Base-by-base conservation (phyloP, 2,329 filamentous ascomycete species). In the Trichoderma sp. region DNA sequence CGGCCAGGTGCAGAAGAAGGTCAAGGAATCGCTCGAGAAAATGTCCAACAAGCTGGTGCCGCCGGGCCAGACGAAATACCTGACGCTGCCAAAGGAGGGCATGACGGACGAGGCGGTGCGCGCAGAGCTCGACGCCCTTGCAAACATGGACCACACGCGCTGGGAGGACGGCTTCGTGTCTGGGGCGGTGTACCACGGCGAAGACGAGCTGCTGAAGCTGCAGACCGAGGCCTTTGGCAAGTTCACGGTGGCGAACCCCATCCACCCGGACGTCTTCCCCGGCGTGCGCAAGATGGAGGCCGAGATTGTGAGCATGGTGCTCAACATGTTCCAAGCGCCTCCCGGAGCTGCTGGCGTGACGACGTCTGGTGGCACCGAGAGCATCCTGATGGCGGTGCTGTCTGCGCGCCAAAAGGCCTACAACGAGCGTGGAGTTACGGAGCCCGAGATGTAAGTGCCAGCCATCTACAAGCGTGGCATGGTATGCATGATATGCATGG, bases 231-330 rank as follows among this genome's bases (percentile, higher is more conserved):
- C 96, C 0, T 98, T 95, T 84, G 91, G 92, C 72, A 91, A 92
- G 80, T 99, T 99, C 79, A 95, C 94, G 61, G 96, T 99, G 34
- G 88, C 94, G 49, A 99, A 99, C 79, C 96, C 96, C 3, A 96
- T 99, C 74, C 96, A 99, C 79, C 96, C 96, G 7, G 96, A 99
- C 81, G 95, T 99, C 54, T 99, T 99, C 82, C 96, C 96, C 18
- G 96, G 95, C 32, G 94, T 99, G 64, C 86, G 96, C 75, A 99
- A 99, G 87, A 99, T 99, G 96, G 96, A 99, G 83, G 95, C 96
- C 55, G 96, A 99, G 83, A 85, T 99, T 71, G 96, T 99, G 64
- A 91, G 94, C 73, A 99, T 99, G 95, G 94, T 96, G 34, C 83
- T 97, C 70, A 87, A 88, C 55, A 83, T 99, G 79, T 99, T 97